phyloP scores from a whole-genome alignment of 176 grass and related monocot genomes.

The Raddia distichophylla region DNA sequence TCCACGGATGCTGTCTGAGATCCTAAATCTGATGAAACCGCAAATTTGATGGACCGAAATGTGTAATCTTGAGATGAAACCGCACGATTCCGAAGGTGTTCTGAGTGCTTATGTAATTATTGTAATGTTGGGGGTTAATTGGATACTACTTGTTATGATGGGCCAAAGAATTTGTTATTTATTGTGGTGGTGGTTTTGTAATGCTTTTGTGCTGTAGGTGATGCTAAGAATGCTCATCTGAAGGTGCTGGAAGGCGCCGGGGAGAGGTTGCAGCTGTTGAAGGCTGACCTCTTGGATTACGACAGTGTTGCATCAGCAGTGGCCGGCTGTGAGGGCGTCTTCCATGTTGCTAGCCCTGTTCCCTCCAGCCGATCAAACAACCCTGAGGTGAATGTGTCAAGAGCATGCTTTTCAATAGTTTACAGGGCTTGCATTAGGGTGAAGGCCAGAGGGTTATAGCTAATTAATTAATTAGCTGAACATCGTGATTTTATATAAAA shows the following conservation, averaged over 20 bases:
- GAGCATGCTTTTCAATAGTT: not conserved
- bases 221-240: slow-evolving; percentile 70
- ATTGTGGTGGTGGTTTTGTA: no score
- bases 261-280: slow-evolving; percentile 67
- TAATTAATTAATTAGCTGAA: slow-evolving; percentile 3
- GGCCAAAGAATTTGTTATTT: not conserved
- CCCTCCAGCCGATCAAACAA: slow-evolving; percentile 50
- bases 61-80: not conserved
- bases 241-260: slow-evolving; percentile 51
- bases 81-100: not conserved
- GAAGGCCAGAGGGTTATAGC: not conserved
- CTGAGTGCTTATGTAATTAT: no score
- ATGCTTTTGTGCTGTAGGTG: slow-evolving; percentile 39
- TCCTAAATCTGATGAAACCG: not conserved
- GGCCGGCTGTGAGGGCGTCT: slow-evolving; percentile 65
- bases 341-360: slow-evolving; percentile 87
- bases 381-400: slow-evolving; percentile 58
- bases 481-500: not conserved
- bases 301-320: slow-evolving; percentile 47
- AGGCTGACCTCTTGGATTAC: slow-evolving; percentile 67
- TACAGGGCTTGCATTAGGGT: not conserved
- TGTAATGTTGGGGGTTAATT: not conserved
- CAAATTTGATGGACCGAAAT: not conserved
- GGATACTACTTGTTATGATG: not conserved
- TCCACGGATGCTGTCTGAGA: no score